These are phyloP conservation scores for Irpex rosettiformis DNA, from an alignment of 1,284 basidiomycete genomes.

Conservation along the genomic window DNA sequence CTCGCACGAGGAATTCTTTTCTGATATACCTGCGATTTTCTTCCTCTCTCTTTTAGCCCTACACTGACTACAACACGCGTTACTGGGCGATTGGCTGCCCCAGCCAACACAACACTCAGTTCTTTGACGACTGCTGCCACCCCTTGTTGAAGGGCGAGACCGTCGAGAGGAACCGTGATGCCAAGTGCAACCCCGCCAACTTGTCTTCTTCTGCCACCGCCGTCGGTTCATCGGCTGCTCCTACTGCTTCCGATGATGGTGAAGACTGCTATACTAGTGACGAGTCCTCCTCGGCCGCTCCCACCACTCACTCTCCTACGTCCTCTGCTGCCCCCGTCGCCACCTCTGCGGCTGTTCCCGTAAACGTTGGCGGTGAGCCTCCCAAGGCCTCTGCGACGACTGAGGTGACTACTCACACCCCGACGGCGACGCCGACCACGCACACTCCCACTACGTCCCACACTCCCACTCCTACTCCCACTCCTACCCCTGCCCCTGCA, in stretches of 20 bases:
- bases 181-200: constrained; percentile 46
- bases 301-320: constrained; percentile 9
- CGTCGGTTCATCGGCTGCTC: constrained; percentile 12
- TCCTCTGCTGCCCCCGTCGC: constrained; percentile 14
- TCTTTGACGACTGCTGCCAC: constrained; percentile 63
- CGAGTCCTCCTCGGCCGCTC: constrained; percentile 14
- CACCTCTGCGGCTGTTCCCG: constrained; percentile 1
- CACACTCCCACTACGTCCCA: constrained; percentile 13
- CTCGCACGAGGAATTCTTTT: background rate
- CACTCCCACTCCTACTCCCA: constrained; percentile 19
- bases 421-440: constrained; percentile 11
- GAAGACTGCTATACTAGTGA: constrained; percentile 22
- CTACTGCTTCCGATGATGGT: constrained; percentile 24
- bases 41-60: constrained; percentile 35
- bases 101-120: constrained; percentile 58
- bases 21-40: too few species aligned
- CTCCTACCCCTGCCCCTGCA: constrained; percentile 13
- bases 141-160: constrained; percentile 50
- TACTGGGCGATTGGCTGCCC: constrained; percentile 58
- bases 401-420: background rate
- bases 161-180: constrained; percentile 40
- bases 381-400: constrained; percentile 3
- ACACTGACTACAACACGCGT: constrained; percentile 62
- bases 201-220: constrained; percentile 18
- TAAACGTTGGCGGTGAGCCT: constrained; percentile 12